Percentiles rank a stretch among this genome's conserved stretches.
Conservation (phyloP, 257 asterid species). For the Solanum pennellii region DNA sequence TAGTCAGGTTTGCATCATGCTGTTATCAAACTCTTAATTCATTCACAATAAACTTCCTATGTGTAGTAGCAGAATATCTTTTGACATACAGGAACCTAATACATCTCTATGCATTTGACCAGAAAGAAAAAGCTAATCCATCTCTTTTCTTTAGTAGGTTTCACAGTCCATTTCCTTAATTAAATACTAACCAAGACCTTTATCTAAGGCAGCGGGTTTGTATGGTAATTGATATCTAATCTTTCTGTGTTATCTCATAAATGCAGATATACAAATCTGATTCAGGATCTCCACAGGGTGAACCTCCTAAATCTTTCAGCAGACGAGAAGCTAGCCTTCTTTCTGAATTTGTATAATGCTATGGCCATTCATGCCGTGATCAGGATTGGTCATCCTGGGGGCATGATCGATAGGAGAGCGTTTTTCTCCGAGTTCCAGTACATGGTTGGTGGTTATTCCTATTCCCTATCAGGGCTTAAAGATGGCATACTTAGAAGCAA, state of each 20-base stretch:
- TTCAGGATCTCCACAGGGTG: slow-evolving; percentile 77
- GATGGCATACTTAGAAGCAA: slow-evolving; percentile 85
- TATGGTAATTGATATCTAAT: not conserved
- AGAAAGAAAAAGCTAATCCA: not conserved
- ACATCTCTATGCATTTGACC: not conserved
- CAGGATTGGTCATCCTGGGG: slow-evolving; percentile 81
- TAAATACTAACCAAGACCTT: not conserved
- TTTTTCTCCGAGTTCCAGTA: slow-evolving; percentile 75
- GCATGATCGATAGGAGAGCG: slow-evolving; percentile 64
- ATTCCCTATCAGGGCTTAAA: slow-evolving; percentile 52
- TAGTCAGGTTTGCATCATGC: not conserved
- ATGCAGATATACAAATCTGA: slow-evolving; percentile 55
- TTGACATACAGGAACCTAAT: not conserved
- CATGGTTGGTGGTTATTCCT: slow-evolving; percentile 64
- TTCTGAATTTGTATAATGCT: slow-evolving; percentile 76
- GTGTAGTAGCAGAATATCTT: not conserved
- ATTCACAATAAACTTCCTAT: not conserved
- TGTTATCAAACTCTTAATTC: not conserved
- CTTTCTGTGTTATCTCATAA: not conserved
- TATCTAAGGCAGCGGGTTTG: not conserved
- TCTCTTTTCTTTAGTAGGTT: not conserved
- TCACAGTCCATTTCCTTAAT: not conserved
- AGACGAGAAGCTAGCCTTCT: slow-evolving; percentile 72
- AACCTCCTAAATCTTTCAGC: slow-evolving; percentile 36
- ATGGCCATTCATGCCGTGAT: slow-evolving; percentile 89